Evolutionary conservation across 768 basidiomycete genomes (phyloP).

Genomic region (Boletus subparvulus): DNA sequence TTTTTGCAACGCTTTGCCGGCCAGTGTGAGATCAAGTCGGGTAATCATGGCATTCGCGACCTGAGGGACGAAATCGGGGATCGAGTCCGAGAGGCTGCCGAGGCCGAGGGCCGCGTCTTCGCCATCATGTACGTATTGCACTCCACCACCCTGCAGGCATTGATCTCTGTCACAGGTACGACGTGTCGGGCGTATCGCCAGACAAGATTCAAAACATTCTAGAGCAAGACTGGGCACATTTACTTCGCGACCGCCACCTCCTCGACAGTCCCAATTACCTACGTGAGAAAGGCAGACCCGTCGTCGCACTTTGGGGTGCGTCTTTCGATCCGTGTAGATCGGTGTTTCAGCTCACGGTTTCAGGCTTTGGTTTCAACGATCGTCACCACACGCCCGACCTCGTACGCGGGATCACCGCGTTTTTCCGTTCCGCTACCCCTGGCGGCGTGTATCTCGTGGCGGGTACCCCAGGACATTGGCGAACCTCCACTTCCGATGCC

Average conservation of each 20-base stretch:
- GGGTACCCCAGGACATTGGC: conserved; percentile 74
- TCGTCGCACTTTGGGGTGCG: conserved; percentile 72
- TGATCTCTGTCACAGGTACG: conserved; percentile 55
- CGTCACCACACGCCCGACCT: conserved; percentile 61
- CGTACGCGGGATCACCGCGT: conserved; percentile 52
- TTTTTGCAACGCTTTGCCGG: conserved; percentile 79
- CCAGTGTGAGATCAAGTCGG: conserved; percentile 57
- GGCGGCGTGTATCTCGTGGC: conserved; percentile 75
- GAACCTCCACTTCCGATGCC: conserved; percentile 66
- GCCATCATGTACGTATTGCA: conserved; percentile 69
- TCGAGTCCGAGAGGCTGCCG: conserved; percentile 71
- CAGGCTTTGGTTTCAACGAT: conserved; percentile 69
- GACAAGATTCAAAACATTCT: conserved; percentile 66
- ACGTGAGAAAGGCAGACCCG: conserved; percentile 64
- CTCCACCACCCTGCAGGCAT: background rate
- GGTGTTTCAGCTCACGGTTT: background rate
- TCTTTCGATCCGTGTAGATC: background rate
- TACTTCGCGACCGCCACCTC: conserved; percentile 57
- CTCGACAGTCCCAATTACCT: conserved; percentile 75
- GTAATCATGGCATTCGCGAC: conserved; percentile 54
- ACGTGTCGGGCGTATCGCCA: conserved; percentile 74
- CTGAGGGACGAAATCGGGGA: conserved; percentile 75
- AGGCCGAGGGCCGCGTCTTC: conserved; percentile 76
- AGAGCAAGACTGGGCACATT: conserved; percentile 72
- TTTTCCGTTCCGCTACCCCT: conserved; percentile 61